A percentile compares a stretch with the other conserved stretches of the same genome.
Evolutionary conservation across 352 stramenopile genomes (phyloP).

Genomic region (Pythium phragmitis): DNA sequence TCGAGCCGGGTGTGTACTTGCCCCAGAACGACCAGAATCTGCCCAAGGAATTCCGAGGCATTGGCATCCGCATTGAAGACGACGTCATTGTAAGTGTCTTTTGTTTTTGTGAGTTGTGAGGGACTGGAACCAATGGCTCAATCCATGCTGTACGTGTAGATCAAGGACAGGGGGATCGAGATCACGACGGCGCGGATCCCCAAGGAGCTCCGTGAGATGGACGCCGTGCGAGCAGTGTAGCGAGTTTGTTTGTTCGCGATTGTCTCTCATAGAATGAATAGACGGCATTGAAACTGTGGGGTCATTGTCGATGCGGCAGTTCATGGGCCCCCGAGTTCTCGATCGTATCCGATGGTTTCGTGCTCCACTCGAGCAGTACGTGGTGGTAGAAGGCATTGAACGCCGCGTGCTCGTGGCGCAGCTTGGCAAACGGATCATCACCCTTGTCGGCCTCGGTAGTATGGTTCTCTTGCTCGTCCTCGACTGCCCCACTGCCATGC

Average conservation of each 20-base stretch:
- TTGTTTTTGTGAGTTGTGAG: neutral
- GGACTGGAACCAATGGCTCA: neutral
- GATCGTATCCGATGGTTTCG: conserved; percentile 23
- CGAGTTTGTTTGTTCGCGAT: neutral
- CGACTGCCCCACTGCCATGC: neutral
- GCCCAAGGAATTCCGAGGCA: conserved; percentile 72
- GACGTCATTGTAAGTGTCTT: conserved; percentile 70
- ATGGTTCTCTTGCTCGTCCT: neutral
- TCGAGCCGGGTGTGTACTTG: conserved; percentile 85
- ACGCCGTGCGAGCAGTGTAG: conserved; percentile 49
- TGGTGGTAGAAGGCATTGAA: conserved; percentile 51
- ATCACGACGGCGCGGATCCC: conserved; percentile 65
- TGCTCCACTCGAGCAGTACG: conserved; percentile 50
- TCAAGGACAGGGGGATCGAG: conserved; percentile 73
- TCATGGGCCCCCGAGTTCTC: conserved; percentile 1
- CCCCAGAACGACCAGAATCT: conserved; percentile 66
- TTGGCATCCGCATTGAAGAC: conserved; percentile 86
- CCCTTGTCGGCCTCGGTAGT: neutral
- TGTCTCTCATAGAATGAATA: conserved; percentile 1
- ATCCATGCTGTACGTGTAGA: conserved; percentile 34
- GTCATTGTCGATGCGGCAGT: neutral
- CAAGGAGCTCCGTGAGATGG: conserved; percentile 72
- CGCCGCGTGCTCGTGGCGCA: conserved; percentile 38
- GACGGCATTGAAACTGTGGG: neutral
- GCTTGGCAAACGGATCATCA: conserved; percentile 2